phyloP scores from a whole-genome alignment of 257 asterid species.

The Primulina huaijiensis region DNA sequence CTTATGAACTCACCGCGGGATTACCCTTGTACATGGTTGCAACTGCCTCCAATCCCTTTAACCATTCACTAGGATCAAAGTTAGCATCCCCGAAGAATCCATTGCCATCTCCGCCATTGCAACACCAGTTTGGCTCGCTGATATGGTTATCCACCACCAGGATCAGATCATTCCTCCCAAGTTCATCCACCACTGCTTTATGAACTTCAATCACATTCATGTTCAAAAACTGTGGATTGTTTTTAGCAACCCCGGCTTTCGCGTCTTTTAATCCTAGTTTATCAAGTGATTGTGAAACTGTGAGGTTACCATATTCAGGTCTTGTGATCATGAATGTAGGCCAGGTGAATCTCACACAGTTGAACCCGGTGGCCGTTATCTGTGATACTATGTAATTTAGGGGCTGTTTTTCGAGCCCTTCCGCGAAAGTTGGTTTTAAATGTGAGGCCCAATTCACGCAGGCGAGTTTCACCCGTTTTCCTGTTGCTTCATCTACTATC shows the following conservation, averaged over 20 bases:
- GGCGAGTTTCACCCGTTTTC: constrained; percentile 50
- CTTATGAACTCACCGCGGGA: constrained; percentile 30
- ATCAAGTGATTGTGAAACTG: constrained; percentile 41
- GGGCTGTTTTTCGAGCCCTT: constrained; percentile 63
- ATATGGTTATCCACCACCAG: constrained; percentile 70
- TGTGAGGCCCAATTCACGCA: constrained; percentile 66
- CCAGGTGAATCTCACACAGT: constrained; percentile 76
- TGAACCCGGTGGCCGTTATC: constrained; percentile 45
- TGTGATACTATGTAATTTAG: constrained; percentile 25
- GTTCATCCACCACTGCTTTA: constrained; percentile 46
- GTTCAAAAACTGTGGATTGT: constrained; percentile 46
- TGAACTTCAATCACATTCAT: constrained; percentile 43
- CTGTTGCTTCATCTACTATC: constrained; percentile 42
- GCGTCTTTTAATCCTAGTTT: constrained; percentile 40
- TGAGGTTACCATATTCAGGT: constrained; percentile 35
- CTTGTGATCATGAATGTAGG: constrained; percentile 62
- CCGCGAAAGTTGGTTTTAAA: constrained; percentile 53
- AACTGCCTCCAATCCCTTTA: constrained; percentile 41
- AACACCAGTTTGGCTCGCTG: constrained; percentile 71
- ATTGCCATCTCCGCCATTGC: constrained; percentile 48
- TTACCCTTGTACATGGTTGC: constrained; percentile 40
- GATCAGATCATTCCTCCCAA: constrained; percentile 48
- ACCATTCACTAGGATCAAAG: constrained; percentile 61
- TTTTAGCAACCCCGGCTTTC: constrained; percentile 32
- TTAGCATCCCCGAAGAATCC: constrained; percentile 66